Evolutionary conservation across 345 rosid species (phyloP).

Genomic region (Alliaria petiolata): DNA sequence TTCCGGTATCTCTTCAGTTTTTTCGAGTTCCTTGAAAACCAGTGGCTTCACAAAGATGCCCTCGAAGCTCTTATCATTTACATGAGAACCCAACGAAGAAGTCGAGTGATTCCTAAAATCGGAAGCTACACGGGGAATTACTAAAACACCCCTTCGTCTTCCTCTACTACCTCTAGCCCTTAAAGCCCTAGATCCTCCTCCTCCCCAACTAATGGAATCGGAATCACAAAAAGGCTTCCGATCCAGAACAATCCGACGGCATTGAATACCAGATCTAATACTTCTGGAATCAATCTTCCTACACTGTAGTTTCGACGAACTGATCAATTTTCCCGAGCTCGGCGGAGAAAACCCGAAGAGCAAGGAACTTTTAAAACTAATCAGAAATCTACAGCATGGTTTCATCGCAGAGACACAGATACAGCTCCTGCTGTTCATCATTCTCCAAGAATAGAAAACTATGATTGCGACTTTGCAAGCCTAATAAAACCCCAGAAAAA

Average conservation of each 20-base stretch:
- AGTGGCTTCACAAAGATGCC: slow-evolving; percentile 67
- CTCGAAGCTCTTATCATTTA: slow-evolving; percentile 69
- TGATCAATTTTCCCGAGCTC: slow-evolving; percentile 29
- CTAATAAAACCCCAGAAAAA: neutral
- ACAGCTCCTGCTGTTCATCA: slow-evolving; percentile 55
- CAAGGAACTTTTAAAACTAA: slow-evolving; percentile 50
- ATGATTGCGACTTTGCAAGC: too few relatives aligned
- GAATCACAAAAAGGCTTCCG: slow-evolving; percentile 57
- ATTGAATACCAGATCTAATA: slow-evolving; percentile 32
- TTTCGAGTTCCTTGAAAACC: slow-evolving; percentile 32
- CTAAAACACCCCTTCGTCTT: slow-evolving; percentile 62
- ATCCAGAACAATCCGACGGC: slow-evolving; percentile 34
- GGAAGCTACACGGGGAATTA: slow-evolving; percentile 64
- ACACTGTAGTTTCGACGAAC: slow-evolving; percentile 61
- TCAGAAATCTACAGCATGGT: slow-evolving; percentile 71
- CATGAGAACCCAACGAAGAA: slow-evolving; percentile 55
- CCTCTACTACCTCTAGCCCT: slow-evolving; percentile 27
- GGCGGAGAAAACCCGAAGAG: slow-evolving; percentile 48
- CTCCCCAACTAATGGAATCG: slow-evolving; percentile 33
- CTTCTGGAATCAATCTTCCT: slow-evolving; percentile 24
- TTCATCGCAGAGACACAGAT: slow-evolving; percentile 64
- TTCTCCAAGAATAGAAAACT: neutral
- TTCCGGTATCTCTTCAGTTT: neutral
- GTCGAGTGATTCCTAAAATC: slow-evolving; percentile 71
- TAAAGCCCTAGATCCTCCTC: slow-evolving; percentile 36